phyloP scores from a whole-genome alignment of 306 rosid species.

The Begonia fuchsioides region DNA sequence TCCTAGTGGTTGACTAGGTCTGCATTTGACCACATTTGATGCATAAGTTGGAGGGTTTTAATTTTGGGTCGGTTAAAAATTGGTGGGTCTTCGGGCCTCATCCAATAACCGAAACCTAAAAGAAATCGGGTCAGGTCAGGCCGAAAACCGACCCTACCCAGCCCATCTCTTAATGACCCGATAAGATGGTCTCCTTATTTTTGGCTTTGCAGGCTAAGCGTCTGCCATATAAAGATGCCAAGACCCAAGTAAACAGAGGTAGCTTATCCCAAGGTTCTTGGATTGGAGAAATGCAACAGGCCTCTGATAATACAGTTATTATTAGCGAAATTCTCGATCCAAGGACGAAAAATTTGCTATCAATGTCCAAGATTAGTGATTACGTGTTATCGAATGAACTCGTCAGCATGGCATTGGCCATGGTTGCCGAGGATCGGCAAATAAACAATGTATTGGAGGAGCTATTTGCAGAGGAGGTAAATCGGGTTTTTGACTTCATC shows the following conservation, averaged over 20 bases:
- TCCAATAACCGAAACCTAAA: no score
- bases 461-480: conserved; percentile 83
- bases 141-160: no score
- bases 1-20: no score
- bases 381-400: conserved; percentile 87
- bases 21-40: no score
- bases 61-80: no score
- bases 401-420: conserved; percentile 95
- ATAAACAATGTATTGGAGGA: conserved; percentile 80
- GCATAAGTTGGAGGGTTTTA: no score
- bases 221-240: conserved; percentile 46
- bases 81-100: no score
- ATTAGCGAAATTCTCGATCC: conserved; percentile 88
- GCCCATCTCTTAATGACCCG: no score
- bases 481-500: background rate
- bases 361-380: conserved; percentile 85
- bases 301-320: conserved; percentile 73
- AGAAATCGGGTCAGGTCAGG: no score
- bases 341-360: conserved; percentile 74
- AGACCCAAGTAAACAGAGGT: conserved; percentile 33
- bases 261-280: conserved; percentile 80
- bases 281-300: conserved; percentile 94
- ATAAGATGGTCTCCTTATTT: background rate
- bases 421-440: conserved; percentile 91
- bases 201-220: conserved; percentile 59